Base-by-base conservation (phyloP, 176 grass and related monocot species). In the Puya raimondii region DNA sequence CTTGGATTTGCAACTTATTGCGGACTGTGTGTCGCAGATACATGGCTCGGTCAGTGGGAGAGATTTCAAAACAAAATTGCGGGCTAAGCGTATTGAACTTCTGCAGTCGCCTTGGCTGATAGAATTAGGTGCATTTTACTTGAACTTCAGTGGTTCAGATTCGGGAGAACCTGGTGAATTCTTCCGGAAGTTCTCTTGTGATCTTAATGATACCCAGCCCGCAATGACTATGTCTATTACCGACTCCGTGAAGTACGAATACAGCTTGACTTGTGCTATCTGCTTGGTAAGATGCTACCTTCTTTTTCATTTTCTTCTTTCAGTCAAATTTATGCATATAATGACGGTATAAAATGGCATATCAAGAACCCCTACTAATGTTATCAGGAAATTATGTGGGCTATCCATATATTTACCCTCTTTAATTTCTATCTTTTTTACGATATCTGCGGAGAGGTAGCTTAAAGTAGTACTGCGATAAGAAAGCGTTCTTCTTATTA, bases 41-140 rank as follows among this genome's bases (percentile, higher is more conserved):
- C 84, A 91, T 82, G 84, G 88, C 22, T 87, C 88, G 66, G 72
- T 84, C 16, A 87, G 76, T 67, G 88, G 88, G 26, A 84, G 84
- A 87, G 85, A 91, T 51, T 91, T 91, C 77, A 91, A 68, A 69
- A 87, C 64, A 61, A 87, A 76, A 56, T 81, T 91, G 88, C 78
- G 80, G 72, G 72, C 72, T 42, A 67, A 87, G 53, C 88, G 80
- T 77, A 82, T 87, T 47, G 88, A 91, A 65, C 51, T 91, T 25
- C 51, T 91, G 78, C 88, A 91, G 26, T 91, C 84, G 67, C 88
- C 88, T n/a, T 91, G 88, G 88, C 75, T 87, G 11, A 84, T 91
- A 70, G 88, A 91, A 33, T 23, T 91, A 27, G 84, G 81, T 70
- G 88, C 84, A 61, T 91, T 91, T 74, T 85, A 87, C 84, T 70